A percentile compares a stretch with the other conserved stretches of the same genome.
Conservation (phyloP, 768 basidiomycete species). For the Tricholomella constricta region DNA sequence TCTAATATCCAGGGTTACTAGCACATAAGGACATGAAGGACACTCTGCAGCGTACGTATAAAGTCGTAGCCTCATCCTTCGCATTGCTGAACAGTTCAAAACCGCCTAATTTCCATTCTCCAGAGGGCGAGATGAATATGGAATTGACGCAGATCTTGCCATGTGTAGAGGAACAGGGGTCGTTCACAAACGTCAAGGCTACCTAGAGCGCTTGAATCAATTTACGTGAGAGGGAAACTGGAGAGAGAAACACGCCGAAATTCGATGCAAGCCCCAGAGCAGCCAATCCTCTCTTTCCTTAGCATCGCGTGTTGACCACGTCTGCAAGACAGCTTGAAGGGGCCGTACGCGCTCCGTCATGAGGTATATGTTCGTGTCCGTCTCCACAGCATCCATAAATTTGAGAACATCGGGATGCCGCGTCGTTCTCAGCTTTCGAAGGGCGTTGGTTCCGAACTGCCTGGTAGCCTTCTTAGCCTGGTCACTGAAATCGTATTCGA, state of each 20-base stretch:
- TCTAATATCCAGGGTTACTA: slow-evolving; percentile 43
- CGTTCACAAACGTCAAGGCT: slow-evolving; percentile 89
- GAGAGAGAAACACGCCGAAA: slow-evolving; percentile 63
- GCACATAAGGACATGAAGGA: slow-evolving; percentile 7
- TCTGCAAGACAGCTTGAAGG: slow-evolving; percentile 58
- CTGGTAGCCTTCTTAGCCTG: slow-evolving; percentile 57
- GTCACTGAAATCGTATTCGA: slow-evolving; percentile 84
- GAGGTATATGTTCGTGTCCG: slow-evolving; percentile 84
- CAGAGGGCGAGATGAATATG: slow-evolving; percentile 88
- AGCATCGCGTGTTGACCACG: slow-evolving; percentile 61
- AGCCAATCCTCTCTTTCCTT: slow-evolving; percentile 85
- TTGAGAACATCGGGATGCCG: slow-evolving; percentile 96
- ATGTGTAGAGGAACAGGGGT: slow-evolving; percentile 79
- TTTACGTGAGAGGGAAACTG: not conserved
- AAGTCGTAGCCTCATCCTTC: slow-evolving; percentile 73
- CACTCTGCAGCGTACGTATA: slow-evolving; percentile 65
- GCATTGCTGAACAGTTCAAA: slow-evolving; percentile 88
- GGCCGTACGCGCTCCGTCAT: slow-evolving; percentile 94
- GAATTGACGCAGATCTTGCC: slow-evolving; percentile 75
- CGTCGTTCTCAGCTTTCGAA: slow-evolving; percentile 86
- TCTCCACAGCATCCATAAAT: slow-evolving; percentile 92
- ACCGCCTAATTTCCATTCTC: slow-evolving; percentile 97
- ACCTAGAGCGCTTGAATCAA: slow-evolving; percentile 49
- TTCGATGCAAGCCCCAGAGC: slow-evolving; percentile 89
- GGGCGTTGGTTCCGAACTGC: slow-evolving; percentile 83